Conservation (phyloP, 352 stramenopile genomes). For the Pythium phragmitis region DNA sequence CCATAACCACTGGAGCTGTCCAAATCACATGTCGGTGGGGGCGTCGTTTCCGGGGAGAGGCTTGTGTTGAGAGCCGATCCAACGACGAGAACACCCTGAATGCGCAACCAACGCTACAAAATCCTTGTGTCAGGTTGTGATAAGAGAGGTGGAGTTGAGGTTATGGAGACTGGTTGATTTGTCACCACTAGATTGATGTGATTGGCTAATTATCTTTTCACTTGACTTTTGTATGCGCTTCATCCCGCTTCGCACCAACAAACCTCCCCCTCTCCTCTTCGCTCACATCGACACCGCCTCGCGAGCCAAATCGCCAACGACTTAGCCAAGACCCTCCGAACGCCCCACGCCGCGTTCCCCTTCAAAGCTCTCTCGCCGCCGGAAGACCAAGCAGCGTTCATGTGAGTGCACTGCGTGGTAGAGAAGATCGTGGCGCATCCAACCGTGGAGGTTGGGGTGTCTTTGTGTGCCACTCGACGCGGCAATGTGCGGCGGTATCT, state of each 20-base stretch:
- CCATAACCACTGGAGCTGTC: background rate
- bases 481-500: constrained; percentile 14
- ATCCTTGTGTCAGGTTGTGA: background rate
- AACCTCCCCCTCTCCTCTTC: constrained; percentile 12
- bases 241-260: constrained; percentile 1
- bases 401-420: constrained; percentile 10
- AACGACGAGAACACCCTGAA: background rate
- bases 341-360: background rate
- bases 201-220: background rate
- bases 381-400: constrained; percentile 5
- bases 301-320: constrained; percentile 17
- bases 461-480: background rate
- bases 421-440: background rate
- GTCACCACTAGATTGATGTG: background rate
- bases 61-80: constrained; percentile 26
- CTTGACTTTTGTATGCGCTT: constrained; percentile 12
- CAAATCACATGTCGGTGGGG: background rate
- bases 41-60: background rate
- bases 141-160: constrained; percentile 9
- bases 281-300: constrained; percentile 3
- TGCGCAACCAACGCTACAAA: background rate
- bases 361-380: background rate
- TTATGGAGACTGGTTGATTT: constrained; percentile 24
- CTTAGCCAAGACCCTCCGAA: background rate
- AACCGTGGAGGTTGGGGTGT: constrained; percentile 2